Evolutionary conservation across 345 rosid genomes (phyloP).

Genomic region (Firmiana major): DNA sequence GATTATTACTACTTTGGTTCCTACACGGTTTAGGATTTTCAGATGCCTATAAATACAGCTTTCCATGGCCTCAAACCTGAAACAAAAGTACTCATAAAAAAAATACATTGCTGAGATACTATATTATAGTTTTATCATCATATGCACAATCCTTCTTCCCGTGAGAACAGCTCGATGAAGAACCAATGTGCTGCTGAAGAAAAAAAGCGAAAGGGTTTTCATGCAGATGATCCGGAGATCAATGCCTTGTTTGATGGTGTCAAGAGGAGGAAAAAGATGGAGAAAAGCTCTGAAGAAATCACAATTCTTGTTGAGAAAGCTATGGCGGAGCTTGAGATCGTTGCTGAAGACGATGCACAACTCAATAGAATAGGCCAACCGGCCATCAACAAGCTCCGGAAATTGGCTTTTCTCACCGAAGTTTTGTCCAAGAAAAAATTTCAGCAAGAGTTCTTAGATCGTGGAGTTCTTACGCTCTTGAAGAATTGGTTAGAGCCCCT

Average conservation of each 20-base stretch:
- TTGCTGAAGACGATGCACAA: neutral
- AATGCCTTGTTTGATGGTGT: neutral
- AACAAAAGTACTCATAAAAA: too few relatives aligned
- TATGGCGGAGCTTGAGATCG: neutral
- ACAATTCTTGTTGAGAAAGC: neutral
- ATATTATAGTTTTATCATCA: too few relatives aligned
- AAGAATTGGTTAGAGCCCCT: constrained; percentile 98
- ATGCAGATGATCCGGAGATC: neutral
- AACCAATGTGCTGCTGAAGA: neutral
- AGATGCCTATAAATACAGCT: too few relatives aligned
- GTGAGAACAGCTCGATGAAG: neutral
- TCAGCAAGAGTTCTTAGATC: constrained; percentile 49
- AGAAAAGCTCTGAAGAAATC: neutral
- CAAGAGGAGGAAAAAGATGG: neutral
- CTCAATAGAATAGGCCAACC: neutral
- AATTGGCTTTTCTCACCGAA: neutral
- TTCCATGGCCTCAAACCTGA: too few relatives aligned
- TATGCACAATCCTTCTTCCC: neutral
- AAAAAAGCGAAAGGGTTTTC: neutral
- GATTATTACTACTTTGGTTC: too few relatives aligned
- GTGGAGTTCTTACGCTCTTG: constrained; percentile 73
- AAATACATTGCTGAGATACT: too few relatives aligned
- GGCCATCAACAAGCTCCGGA: neutral
- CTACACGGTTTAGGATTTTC: too few relatives aligned
- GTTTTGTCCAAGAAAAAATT: neutral